Evolutionary conservation across 2,329 filamentous ascomycete genomes (phyloP), one percentile per base, ranked within the genome.

Genomic region (Botrytis aclada): DNA sequence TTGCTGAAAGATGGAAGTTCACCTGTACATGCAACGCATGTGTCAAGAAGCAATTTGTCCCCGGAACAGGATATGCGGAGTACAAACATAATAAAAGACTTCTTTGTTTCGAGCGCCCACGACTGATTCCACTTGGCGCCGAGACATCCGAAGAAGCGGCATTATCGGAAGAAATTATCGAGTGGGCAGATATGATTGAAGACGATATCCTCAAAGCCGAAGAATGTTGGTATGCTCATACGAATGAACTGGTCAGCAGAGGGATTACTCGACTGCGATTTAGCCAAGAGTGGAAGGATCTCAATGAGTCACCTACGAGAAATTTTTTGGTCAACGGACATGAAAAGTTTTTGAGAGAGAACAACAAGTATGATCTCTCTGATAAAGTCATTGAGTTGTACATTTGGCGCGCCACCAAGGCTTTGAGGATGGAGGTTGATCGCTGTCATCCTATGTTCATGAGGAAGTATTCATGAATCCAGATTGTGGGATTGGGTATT

Each of bases 401-500:
- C 12, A 56, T 29, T 0, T 56, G 51, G 51, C 51, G 51, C 1
- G 51, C 51, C 8, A 29, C 51, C 14, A 56, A 56, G 51, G 2
- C 7, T 56, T 56, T 56, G n/a, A n/a, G n/a, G 5, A n/a, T 14
- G 9, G n/a, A 56, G n/a, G n/a, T 56, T 16, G n/a, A 56, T 56
- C n/a, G n/a, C 0, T 29, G n/a, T 12, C 51, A 56, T 56, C n/a
- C 51, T 3, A 8, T 29, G n/a, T 56, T 56, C 5, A 56, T 56
- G n/a, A 29, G n/a, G 8, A 56, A 56, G 6, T 3, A 16, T 29
- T n/a, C 25, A 1, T 29, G 14, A 56, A 29, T 56, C 5, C 5
- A 14, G 3, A 0, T 56, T n/a, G 10, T 2, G 22, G 14, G 51
- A 16, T 16, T 0, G n/a, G 4, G 5, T 32, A 29, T 4, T 8